phyloP scores from a whole-genome alignment of 73 alveolate species.

The Paramecium primaurelia region DNA sequence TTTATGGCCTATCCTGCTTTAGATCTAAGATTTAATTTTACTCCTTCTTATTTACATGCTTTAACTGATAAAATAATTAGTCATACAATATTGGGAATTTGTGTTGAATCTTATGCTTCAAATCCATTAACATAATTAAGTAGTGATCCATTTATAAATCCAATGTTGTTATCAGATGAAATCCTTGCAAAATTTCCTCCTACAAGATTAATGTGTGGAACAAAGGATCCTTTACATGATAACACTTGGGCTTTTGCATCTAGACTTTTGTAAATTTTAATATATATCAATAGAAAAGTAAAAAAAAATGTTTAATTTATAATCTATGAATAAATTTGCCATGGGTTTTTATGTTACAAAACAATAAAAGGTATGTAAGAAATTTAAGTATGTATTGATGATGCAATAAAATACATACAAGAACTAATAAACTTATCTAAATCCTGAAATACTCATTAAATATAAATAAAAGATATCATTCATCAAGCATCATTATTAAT shows the following conservation, averaged over 20 bases:
- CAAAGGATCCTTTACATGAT: slow-evolving; percentile 78
- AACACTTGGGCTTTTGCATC: slow-evolving; percentile 61
- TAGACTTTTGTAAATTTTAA: slow-evolving; percentile 31
- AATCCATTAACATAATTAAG: slow-evolving; percentile 61
- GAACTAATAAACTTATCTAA: background rate
- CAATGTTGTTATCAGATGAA: slow-evolving; percentile 65
- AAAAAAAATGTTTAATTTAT: slow-evolving; percentile 40
- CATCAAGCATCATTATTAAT: background rate
- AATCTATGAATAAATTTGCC: slow-evolving; percentile 47
- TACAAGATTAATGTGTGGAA: slow-evolving; percentile 75
- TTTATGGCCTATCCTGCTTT: slow-evolving; percentile 94
- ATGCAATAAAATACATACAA: background rate
- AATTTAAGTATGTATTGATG: slow-evolving; percentile 51
- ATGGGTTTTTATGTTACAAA: slow-evolving; percentile 52
- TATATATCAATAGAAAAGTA: background rate
- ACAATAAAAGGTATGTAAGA: slow-evolving; percentile 56
- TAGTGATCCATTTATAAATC: slow-evolving; percentile 76
- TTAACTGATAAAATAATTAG: slow-evolving; percentile 89
- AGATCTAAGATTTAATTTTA: slow-evolving; percentile 71
- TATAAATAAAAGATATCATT: background rate
- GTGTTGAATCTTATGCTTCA: slow-evolving; percentile 77
- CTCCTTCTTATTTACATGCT: slow-evolving; percentile 81
- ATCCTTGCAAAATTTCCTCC: slow-evolving; percentile 77
- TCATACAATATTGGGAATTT: slow-evolving; percentile 79
- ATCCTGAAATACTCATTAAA: background rate